Base-by-base conservation (phyloP, 768 basidiomycete genomes). In the Mrakia blollopis region DNA sequence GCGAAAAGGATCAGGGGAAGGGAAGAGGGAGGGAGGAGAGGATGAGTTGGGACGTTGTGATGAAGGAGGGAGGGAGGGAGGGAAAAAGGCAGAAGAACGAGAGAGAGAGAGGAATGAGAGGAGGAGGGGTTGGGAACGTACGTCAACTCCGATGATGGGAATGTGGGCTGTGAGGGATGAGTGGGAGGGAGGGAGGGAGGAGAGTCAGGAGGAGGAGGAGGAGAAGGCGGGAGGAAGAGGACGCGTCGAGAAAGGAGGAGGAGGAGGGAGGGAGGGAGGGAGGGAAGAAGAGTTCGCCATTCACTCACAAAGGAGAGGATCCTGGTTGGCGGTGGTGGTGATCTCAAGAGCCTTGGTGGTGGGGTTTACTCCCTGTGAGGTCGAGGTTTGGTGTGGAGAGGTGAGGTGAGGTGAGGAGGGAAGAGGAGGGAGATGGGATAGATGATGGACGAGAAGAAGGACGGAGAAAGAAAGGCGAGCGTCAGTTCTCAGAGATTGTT, bases 251-350 rank as follows among this genome's bases (percentile, higher is more conserved):
- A 41, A 68, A 21, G 16, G 30, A 35, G 67, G 50, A 54, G 25
- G 8, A 11, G 4, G 65, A 28, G 54, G 57, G 60, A 39, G 41
- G 39, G 1, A 32, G 11, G 39, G 21, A 39, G 39, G 57, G 21
- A 21, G 5, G 6, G 37, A 35, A 16, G 37, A 11, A 0, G 32
- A 37, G 1, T 25, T 9, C 44, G 44, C 5, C 28, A 25, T n/a
- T n/a, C n/a, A 81, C 83, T 75, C 63, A 84, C 83, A 83, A 80
- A 93, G 85, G 70, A 95, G 87, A 72, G 97, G 97, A 83, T 99
- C 97, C 85, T 99, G 97, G 86, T 99, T 98, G 10, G 93, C 86
- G 18, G 97, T 99, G 30, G 96, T 94, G 72, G 91, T 89, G 72
- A 97, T 88, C 84, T 96, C 94, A 69, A 99, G 89, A 84, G 88